Evolutionary conservation across 2,329 filamentous ascomycete genomes (phyloP), one percentile per base, ranked within the genome.

Genomic region (Proliferodiscus dingleyae): DNA sequence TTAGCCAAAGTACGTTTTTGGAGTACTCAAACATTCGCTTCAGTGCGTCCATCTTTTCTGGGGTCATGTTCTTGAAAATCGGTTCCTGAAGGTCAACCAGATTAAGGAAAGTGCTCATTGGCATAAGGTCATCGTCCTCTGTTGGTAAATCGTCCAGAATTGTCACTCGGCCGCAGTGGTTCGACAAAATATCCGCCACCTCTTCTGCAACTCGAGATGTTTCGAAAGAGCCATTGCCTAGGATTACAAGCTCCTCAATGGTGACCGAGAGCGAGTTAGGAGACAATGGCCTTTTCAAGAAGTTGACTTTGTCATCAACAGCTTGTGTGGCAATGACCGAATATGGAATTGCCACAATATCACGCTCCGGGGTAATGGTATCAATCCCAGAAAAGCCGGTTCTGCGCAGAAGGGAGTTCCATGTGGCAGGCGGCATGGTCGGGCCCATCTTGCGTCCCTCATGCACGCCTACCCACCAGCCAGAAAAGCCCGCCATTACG

Each of bases 301-400:
- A 55, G 3, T 43, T 36, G 9, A 65, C 32, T 3, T 49, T 53
- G 5, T 60, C 45, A 45, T 67, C 59, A 2, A 66, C 54, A 2
- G 66, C 66, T 30, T 67, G 65, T 1, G 61, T 48, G 1, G 58
- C 28, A 34, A 66, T 57, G 6, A 65, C 53, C 3, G 59, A 58
- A 5, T 57, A 55, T 0, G 40, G 45, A 28, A n/a, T 24, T n/a
- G 39, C 21, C 2, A 43, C 16, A 5, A 6, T 34, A 28, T 39
- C 42, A 8, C 32, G n/a, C 15, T 53, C 24, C 30, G 44, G 38
- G 1, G 52, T 53, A 23, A 44, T 41, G 3, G 54, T 33, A 36
- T 61, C 58, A 21, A 59, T 37, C 8, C 60, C 61, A 2, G 55
- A 55, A 47, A 62, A 63, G 19, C 59, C 59, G 15, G 50, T 50